Evolutionary conservation across 1,284 basidiomycete genomes (phyloP).

Genomic region (Leccinum huronense): DNA sequence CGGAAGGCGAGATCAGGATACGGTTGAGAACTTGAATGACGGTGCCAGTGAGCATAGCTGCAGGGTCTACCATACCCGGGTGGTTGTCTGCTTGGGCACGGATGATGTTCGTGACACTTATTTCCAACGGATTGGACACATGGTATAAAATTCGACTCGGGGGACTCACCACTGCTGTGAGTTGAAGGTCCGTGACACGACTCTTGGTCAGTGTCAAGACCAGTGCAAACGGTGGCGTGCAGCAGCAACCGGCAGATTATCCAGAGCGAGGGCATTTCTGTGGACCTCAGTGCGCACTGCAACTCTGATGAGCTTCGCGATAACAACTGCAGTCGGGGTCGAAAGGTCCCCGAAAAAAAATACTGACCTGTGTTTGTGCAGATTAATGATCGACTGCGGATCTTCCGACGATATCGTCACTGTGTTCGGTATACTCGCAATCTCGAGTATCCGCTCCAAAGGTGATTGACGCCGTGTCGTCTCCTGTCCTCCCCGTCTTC

Average conservation of each 20-base stretch:
- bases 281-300: constrained; percentile 53
- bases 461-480: too few relatives aligned
- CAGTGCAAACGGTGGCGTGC: neutral
- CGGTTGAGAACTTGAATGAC: constrained; percentile 65
- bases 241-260: too few relatives aligned
- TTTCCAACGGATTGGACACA: neutral
- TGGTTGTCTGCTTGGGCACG: constrained; percentile 42
- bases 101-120: constrained; percentile 57
- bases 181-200: constrained; percentile 54
- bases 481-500: too few relatives aligned
- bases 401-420: too few relatives aligned
- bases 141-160: neutral
- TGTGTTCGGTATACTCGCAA: too few relatives aligned
- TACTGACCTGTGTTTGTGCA: too few relatives aligned
- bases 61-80: constrained; percentile 40
- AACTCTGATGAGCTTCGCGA: constrained; percentile 57
- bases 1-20: constrained; percentile 46
- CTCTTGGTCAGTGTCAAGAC: constrained; percentile 54
- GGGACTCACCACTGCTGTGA: constrained; percentile 62
- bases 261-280: constrained; percentile 38
- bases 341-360: constrained; percentile 42
- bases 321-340: constrained; percentile 42
- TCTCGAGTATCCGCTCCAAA: too few relatives aligned
- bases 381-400: too few relatives aligned
- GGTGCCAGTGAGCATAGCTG: constrained; percentile 41